Conservation (phyloP, 805 yeast species). For the Maudiozyma turicensis region DNA sequence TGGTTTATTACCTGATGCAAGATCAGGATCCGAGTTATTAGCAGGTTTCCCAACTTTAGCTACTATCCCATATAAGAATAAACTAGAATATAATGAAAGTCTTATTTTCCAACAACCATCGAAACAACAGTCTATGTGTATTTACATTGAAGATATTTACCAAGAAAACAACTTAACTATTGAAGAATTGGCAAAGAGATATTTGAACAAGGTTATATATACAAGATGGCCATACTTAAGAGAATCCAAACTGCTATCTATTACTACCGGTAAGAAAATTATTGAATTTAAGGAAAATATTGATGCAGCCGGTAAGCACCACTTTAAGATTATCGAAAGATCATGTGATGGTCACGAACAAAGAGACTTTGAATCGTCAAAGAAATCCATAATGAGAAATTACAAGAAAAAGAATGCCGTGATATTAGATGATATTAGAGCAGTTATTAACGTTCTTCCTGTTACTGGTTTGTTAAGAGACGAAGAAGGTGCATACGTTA, state of each 20-base stretch:
- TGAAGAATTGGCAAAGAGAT: conserved; percentile 57
- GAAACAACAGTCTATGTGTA: conserved; percentile 68
- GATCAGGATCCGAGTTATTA: conserved; percentile 55
- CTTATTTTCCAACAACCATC: conserved; percentile 79
- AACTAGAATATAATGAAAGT: conserved; percentile 53
- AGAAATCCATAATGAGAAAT: conserved; percentile 31
- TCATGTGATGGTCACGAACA: conserved; percentile 40
- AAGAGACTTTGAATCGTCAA: conserved; percentile 36
- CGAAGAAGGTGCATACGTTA: conserved; percentile 63
- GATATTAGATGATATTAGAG: conserved; percentile 40
- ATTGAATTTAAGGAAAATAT: conserved; percentile 27
- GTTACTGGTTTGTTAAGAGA: conserved; percentile 71
- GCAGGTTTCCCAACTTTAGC: conserved; percentile 88
- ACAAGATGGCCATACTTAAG: conserved; percentile 85
- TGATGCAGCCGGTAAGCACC: conserved; percentile 13
- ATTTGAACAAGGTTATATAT: conserved; percentile 53
- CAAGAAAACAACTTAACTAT: conserved; percentile 39
- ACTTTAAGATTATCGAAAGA: conserved; percentile 28
- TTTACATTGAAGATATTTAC: conserved; percentile 49
- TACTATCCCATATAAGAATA: conserved; percentile 51
- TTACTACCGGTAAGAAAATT: conserved; percentile 44
- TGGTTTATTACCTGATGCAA: conserved; percentile 60
- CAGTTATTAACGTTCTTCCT: conserved; percentile 59
- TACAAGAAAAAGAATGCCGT: conserved; percentile 55
- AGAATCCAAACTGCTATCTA: conserved; percentile 62